Conservation (phyloP, 2,329 filamentous ascomycete genomes). For the Aspergillus sp. region DNA sequence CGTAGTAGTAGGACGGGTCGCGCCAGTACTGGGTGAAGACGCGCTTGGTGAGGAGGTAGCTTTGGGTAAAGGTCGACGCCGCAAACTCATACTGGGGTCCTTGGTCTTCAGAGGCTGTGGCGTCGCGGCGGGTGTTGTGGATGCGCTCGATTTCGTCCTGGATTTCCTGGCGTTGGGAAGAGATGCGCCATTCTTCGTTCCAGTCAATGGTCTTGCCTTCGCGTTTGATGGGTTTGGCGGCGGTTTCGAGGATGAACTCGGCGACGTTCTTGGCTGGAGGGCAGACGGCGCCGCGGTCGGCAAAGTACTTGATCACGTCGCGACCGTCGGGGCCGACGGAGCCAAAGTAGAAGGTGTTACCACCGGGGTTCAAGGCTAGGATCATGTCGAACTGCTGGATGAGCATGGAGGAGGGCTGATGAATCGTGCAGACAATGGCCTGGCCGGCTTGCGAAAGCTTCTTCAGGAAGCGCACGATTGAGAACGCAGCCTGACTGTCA, state of each 20-base stretch:
- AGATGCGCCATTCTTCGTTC: constrained; percentile 75
- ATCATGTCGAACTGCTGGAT: constrained; percentile 77
- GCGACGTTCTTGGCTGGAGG: constrained; percentile 69
- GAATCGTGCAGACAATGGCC: constrained; percentile 75
- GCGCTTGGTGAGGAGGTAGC: constrained; percentile 68
- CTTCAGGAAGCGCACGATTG: constrained; percentile 70
- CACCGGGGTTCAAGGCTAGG: constrained; percentile 69
- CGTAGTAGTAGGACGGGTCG: constrained; percentile 75
- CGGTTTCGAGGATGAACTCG: constrained; percentile 69
- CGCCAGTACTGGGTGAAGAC: constrained; percentile 77
- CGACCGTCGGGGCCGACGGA: constrained; percentile 69
- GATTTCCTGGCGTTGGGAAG: constrained; percentile 62
- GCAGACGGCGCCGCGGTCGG: constrained; percentile 66
- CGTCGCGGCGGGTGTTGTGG: constrained; percentile 59
- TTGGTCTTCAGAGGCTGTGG: constrained; percentile 49
- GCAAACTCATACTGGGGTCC: constrained; percentile 63
- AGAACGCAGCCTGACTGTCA: constrained; percentile 71
- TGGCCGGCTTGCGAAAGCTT: constrained; percentile 70
- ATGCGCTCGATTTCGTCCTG: constrained; percentile 69
- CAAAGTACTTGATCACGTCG: constrained; percentile 70
- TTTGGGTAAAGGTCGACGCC: constrained; percentile 67
- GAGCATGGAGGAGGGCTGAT: constrained; percentile 71
- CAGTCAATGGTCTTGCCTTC: constrained; percentile 68
- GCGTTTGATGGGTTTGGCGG: constrained; percentile 59
- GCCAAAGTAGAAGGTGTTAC: constrained; percentile 75